Evolutionary conservation across 1,139 yeast genomes (phyloP).

Genomic region (Blastobotrys indianensis): DNA sequence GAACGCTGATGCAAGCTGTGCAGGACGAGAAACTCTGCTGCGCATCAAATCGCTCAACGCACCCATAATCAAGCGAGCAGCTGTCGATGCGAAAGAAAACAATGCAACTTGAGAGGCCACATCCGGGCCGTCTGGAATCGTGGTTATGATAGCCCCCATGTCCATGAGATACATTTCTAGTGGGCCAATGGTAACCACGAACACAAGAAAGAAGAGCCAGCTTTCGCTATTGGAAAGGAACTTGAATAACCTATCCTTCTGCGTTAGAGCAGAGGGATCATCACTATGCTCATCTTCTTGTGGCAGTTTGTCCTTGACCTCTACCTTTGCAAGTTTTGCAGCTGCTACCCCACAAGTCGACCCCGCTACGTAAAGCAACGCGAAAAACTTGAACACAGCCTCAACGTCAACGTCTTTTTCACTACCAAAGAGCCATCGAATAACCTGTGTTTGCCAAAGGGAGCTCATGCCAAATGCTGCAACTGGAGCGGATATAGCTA

Average conservation of each 20-base stretch:
- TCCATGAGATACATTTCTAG: conserved; percentile 83
- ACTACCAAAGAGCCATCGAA: conserved; percentile 35
- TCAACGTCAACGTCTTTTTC: conserved; percentile 34
- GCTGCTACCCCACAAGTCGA: conserved; percentile 27
- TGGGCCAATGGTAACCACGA: conserved; percentile 74
- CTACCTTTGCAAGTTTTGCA: conserved; percentile 23
- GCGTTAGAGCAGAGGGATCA: conserved; percentile 34
- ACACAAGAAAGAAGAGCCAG: conserved; percentile 56
- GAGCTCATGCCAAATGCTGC: conserved; percentile 82
- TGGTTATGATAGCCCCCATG: conserved; percentile 54
- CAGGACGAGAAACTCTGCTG: conserved; percentile 27
- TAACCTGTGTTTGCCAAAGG: conserved; percentile 41
- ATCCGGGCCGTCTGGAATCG: conserved; percentile 29
- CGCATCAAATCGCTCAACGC: conserved; percentile 49
- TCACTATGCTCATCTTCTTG: conserved; percentile 14
- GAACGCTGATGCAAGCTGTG: conserved; percentile 24
- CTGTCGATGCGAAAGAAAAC: conserved; percentile 52
- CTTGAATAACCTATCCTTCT: conserved; percentile 41
- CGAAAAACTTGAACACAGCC: conserved; percentile 53
- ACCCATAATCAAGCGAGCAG: conserved; percentile 64
- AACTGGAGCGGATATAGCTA: conserved; percentile 84
- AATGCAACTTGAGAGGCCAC: conserved; percentile 47
- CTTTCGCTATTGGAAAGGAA: conserved; percentile 62
- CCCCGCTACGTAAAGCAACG: conserved; percentile 36
- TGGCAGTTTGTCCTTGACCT: conserved; percentile 10